A percentile compares a stretch with the other conserved stretches of the same genome.
phyloP scores from a whole-genome alignment of 208 protist species.

The Wallacemonas sp. region DNA sequence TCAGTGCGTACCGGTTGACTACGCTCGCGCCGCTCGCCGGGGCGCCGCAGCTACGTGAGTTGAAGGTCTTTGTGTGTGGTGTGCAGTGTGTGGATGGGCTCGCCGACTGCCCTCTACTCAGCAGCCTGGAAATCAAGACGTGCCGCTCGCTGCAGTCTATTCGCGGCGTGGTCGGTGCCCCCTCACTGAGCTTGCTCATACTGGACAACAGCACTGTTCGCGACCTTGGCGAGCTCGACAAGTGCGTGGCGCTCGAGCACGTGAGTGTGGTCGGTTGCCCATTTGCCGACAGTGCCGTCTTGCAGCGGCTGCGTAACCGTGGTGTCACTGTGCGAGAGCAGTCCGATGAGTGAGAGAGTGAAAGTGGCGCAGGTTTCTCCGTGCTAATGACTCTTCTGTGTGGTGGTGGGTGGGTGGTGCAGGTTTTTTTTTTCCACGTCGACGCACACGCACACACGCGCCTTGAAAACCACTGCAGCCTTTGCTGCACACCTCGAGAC shows the following conservation, averaged over 20 bases:
- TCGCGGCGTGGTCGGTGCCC: not conserved
- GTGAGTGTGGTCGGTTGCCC: not conserved
- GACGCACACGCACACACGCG: no score
- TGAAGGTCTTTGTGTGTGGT: not conserved
- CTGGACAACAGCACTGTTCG: conserved; percentile 2
- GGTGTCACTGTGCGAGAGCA: not conserved
- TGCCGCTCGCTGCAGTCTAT: not conserved
- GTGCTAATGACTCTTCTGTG: not conserved
- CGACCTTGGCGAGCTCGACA: not conserved
- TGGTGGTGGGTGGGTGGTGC: not conserved
- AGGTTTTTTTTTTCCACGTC: no score
- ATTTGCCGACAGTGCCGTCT: not conserved
- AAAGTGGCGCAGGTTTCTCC: no score
- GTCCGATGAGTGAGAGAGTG: not conserved
- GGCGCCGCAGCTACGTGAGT: not conserved
- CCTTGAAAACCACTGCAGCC: no score
- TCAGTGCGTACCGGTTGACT: not conserved
- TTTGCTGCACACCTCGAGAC: no score
- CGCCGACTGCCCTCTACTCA: not conserved
- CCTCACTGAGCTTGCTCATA: not conserved
- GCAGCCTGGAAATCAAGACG: not conserved
- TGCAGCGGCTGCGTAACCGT: not conserved
- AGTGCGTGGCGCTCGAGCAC: not conserved
- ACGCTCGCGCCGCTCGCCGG: not conserved
- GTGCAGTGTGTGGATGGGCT: not conserved